phyloP scores from a whole-genome alignment of 306 rosid genomes.

The Vicia faba region DNA sequence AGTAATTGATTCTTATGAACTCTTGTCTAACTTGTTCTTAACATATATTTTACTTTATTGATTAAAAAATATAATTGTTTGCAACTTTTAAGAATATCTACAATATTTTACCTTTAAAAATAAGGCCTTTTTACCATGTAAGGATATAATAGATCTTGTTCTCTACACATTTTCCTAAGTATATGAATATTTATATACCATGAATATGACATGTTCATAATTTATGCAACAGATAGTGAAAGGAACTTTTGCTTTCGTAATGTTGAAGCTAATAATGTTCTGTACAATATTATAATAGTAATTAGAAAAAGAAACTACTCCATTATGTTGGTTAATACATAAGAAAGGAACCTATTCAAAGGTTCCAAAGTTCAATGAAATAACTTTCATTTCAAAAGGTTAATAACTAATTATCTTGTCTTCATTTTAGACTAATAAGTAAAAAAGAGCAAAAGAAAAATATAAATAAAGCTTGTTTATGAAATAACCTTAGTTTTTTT shows the following conservation, averaged over 20 bases:
- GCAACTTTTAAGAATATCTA: conserved; percentile 6
- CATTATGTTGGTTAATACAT: conserved; percentile 14
- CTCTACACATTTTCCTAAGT: conserved; percentile 14
- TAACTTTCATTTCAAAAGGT: conserved; percentile 31
- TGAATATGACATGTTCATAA: conserved; percentile 46
- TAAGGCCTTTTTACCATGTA: background rate
- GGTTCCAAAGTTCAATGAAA: conserved; percentile 42
- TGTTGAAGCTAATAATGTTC: conserved; percentile 35
- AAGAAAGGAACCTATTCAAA: conserved; percentile 40
- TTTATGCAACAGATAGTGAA: conserved; percentile 31
- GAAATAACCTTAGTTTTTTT: background rate
- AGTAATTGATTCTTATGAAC: background rate
- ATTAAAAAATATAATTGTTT: background rate
- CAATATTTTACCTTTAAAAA: background rate
- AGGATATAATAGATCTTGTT: conserved; percentile 1
- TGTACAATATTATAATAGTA: conserved; percentile 4
- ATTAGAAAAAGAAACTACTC: conserved; percentile 18
- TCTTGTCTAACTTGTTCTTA: background rate
- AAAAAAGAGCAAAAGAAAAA: background rate
- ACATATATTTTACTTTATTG: background rate
- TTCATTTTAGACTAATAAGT: conserved; percentile 24
- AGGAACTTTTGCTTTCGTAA: conserved; percentile 46
- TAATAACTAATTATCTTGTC: conserved; percentile 39
- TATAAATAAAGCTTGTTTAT: conserved; percentile 10
- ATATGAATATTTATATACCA: conserved; percentile 10